phyloP scores from a whole-genome alignment of 2,329 filamentous ascomycete genomes.

The Trichoderma simmonsii region DNA sequence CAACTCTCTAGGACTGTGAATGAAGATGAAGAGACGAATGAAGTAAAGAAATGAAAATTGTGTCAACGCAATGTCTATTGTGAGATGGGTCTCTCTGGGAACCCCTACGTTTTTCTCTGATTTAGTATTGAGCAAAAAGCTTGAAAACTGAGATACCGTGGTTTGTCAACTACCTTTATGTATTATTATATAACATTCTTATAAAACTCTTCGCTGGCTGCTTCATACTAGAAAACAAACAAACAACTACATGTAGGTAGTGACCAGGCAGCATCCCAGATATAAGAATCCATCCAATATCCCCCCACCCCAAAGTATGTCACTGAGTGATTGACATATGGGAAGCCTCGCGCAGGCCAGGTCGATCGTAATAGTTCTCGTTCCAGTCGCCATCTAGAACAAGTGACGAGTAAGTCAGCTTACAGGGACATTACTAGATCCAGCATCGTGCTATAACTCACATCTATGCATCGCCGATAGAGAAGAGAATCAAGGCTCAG shows the following conservation, averaged over 20 bases:
- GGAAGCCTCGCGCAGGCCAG: no score
- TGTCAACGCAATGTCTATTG: neutral
- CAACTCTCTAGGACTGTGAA: conserved; percentile 32
- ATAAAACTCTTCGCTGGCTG: neutral
- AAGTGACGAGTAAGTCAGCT: no score
- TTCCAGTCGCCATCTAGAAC: no score
- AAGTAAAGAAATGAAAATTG: neutral
- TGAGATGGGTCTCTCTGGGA: neutral
- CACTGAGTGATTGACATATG: no score
- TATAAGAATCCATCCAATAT: neutral
- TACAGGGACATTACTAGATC: no score
- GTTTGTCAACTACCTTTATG: neutral
- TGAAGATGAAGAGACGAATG: neutral
- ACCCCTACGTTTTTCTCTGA: neutral
- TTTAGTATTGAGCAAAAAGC: neutral
- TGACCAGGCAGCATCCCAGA: neutral
- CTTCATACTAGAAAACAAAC: neutral
- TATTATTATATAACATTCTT: neutral
- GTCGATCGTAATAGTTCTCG: no score
- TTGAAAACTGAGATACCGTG: neutral
- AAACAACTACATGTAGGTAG: neutral
- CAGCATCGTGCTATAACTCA: no score
- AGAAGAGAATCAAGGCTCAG: no score
- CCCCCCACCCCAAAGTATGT: neutral
- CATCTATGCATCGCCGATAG: no score